Conservation (phyloP, 139 green algal species). For the Klebsormidium nitens region DNA sequence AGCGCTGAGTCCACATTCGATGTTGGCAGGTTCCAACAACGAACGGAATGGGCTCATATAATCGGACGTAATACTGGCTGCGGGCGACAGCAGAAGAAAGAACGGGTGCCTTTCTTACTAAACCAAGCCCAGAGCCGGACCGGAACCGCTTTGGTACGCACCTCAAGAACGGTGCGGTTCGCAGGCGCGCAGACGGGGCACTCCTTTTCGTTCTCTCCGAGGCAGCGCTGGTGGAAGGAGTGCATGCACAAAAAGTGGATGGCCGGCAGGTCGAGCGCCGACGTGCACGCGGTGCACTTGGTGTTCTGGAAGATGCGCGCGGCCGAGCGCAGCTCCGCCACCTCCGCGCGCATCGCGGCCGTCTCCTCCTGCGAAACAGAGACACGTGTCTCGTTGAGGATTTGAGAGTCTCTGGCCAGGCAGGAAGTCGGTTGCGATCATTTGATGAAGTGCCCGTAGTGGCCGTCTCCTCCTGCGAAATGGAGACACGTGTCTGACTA, state of each 20-base stretch:
- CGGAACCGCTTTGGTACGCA: too few relatives aligned
- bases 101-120: too few relatives aligned
- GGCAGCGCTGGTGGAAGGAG: slow-evolving; percentile 78
- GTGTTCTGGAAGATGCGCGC: slow-evolving; percentile 81
- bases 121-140: too few relatives aligned
- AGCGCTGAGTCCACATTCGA: too few relatives aligned
- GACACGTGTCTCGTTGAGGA: too few relatives aligned
- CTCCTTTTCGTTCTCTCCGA: slow-evolving; percentile 75
- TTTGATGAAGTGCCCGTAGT: too few relatives aligned
- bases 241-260: slow-evolving; percentile 96
- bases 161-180: slow-evolving; percentile 60
- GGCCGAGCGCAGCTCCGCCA: slow-evolving; percentile 55
- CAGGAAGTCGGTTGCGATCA: background rate
- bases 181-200: slow-evolving; percentile 85
- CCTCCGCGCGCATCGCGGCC: slow-evolving; percentile 54
- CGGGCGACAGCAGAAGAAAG: too few relatives aligned
- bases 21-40: too few relatives aligned
- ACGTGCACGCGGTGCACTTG: slow-evolving; percentile 63
- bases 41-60: too few relatives aligned
- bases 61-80: too few relatives aligned
- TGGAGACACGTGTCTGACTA: too few relatives aligned
- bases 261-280: slow-evolving; percentile 81
- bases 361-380: slow-evolving; percentile 52
- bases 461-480: too few relatives aligned
- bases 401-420: background rate